Evolutionary conservation across 768 basidiomycete genomes (phyloP), one percentile per base, ranked within the genome.

Genomic region (Bullera alba): DNA sequence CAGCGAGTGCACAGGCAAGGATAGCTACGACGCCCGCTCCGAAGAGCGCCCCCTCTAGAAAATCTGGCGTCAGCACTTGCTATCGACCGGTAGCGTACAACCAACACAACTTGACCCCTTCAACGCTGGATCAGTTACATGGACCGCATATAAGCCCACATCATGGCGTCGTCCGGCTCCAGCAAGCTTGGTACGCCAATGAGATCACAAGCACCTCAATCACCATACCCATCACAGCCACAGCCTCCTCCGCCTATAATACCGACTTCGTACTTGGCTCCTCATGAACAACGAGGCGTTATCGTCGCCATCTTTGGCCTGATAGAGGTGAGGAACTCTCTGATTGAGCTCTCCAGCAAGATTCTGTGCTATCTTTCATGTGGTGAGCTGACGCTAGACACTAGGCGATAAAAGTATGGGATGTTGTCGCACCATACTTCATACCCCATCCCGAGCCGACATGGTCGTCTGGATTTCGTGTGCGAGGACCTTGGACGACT

Each of bases 221-320:
- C 28, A 2, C 32, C 12, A 17, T 42, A 34, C 23, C 39, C 22
- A 28, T 14, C n/a, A 34, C 19, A 39, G 7, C 37, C 37, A 10
- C 56, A 56, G 2, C 58, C 59, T 4, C 59, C 60, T 14, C 78
- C 87, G 35, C n/a, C n/a, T n/a, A 75, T 85, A 30, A 82, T 93
- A 44, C 80, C 87, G 26, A 84, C 87, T 70, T 79, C 77, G 49
- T 82, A 81, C 65, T 58, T 90, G 26, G 85, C 86, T 63, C 76
- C 82, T 4, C 85, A 86, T 19, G 83, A 86, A 15, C 86, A 89
- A 67, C 78, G 90, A 43, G 78, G 86, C 5, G 87, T 91, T 62
- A 79, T 79, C 56, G 76, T 87, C 37, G 85, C 87, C 53, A 73
- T 89, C 22, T 85, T 83, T 6, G 78, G 83, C 34, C 76, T 89